These are phyloP conservation scores for Boletus reticuloceps DNA, from an alignment of 768 basidiomycete species.

Conservation along the genomic window DNA sequence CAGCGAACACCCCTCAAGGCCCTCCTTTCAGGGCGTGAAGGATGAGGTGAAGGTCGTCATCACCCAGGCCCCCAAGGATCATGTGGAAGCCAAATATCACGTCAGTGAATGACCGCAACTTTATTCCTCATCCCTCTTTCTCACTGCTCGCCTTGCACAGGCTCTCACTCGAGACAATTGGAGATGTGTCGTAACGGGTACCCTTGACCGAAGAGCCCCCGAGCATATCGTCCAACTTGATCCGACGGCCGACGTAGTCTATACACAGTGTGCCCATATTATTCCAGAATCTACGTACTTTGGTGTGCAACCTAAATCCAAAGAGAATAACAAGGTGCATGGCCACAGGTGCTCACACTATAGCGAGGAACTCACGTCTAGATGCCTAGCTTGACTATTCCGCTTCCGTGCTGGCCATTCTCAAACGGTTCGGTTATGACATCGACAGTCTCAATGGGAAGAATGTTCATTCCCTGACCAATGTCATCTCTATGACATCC, in stretches of 20 bases:
- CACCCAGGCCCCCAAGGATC: neutral
- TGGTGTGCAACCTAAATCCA: neutral
- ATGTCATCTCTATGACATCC: neutral
- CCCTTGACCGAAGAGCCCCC: constrained; percentile 13
- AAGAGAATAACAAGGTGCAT: neutral
- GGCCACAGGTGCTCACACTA: neutral
- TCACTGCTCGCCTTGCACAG: constrained; percentile 15
- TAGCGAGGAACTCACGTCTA: neutral
- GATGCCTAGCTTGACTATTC: constrained; percentile 3
- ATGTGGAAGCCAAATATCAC: neutral
- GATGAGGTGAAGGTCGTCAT: neutral
- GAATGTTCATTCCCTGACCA: constrained; percentile 6
- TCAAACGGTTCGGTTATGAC: constrained; percentile 3
- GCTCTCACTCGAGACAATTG: constrained; percentile 36
- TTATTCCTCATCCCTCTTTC: neutral
- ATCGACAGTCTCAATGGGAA: neutral
- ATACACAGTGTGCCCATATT: constrained; percentile 4
- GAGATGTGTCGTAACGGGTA: constrained; percentile 33
- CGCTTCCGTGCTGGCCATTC: constrained; percentile 1
- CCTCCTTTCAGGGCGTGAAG: constrained; percentile 14
- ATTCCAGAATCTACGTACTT: constrained; percentile 4
- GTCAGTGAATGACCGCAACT: neutral
- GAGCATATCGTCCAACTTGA: neutral
- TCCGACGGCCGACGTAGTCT: neutral
- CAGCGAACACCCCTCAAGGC: constrained; percentile 11